phyloP scores from a whole-genome alignment of 2,329 filamentous ascomycete species.

The Cercospora sp. region DNA sequence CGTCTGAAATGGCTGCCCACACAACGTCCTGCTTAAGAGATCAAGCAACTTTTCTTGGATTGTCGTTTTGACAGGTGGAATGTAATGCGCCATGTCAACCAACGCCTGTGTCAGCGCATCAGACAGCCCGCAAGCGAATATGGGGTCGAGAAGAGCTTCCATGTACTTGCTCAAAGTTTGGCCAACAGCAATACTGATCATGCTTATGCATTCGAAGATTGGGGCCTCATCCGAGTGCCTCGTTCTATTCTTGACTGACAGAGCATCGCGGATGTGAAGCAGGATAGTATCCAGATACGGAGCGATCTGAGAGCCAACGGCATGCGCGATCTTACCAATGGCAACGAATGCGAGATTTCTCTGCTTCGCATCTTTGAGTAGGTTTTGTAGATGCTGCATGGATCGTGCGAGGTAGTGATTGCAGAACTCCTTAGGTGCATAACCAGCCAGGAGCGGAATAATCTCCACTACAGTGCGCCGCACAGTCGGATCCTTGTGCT shows the following conservation, averaged over 20 bases:
- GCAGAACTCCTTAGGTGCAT: constrained; percentile 87
- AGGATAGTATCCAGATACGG: constrained; percentile 94
- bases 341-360: constrained; percentile 91
- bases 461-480: constrained; percentile 85
- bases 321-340: constrained; percentile 94
- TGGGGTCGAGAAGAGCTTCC: constrained; percentile 89
- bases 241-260: constrained; percentile 73
- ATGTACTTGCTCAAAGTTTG: constrained; percentile 98
- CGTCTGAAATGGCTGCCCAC: constrained; percentile 86
- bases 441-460: constrained; percentile 89
- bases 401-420: constrained; percentile 87
- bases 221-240: constrained; percentile 65
- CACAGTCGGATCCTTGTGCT: constrained; percentile 85
- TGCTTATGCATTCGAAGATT: constrained; percentile 97
- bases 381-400: constrained; percentile 92
- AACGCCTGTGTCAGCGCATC: constrained; percentile 91
- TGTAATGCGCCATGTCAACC: constrained; percentile 98
- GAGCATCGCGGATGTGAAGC: constrained; percentile 86
- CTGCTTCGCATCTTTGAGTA: constrained; percentile 93
- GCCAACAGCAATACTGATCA: constrained; percentile 89
- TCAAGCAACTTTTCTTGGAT: constrained; percentile 94
- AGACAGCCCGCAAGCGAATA: constrained; percentile 93
- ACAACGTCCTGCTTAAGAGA: constrained; percentile 90
- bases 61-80: constrained; percentile 85
- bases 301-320: constrained; percentile 90